Evolutionary conservation across 805 yeast genomes (phyloP).

Genomic region (Schizosaccharomyces octosporus): DNA sequence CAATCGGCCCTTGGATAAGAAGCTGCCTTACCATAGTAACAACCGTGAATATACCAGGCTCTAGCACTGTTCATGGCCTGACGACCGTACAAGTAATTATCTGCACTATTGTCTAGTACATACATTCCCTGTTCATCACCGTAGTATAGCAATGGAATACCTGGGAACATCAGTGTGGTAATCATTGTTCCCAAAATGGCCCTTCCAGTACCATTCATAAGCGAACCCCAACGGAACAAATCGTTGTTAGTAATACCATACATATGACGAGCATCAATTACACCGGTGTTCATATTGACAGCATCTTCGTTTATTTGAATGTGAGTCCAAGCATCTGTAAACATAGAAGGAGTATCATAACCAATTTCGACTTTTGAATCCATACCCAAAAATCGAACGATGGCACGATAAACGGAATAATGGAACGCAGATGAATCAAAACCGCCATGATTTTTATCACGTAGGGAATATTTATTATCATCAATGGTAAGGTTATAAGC

Average conservation of each 20-base stretch:
- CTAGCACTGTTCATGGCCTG: background rate
- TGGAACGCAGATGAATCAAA: conserved; percentile 3
- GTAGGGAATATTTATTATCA: background rate
- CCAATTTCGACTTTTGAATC: background rate
- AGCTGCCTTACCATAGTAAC: background rate
- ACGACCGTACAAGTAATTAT: conserved; percentile 2
- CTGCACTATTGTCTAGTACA: background rate
- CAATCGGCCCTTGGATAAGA: background rate
- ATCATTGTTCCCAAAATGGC: conserved; percentile 2
- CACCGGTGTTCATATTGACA: background rate
- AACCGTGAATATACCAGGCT: conserved; percentile 2
- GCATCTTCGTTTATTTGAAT: background rate
- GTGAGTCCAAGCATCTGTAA: background rate
- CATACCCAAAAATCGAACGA: conserved; percentile 1
- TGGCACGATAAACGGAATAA: conserved; percentile 2
- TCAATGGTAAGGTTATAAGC: background rate
- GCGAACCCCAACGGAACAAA: conserved; percentile 2
- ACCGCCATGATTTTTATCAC: background rate
- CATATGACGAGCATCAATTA: background rate
- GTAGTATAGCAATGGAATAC: conserved; percentile 1
- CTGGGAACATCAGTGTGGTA: background rate
- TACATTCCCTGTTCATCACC: conserved; percentile 3
- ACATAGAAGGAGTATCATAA: background rate
- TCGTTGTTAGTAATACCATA: conserved; percentile 1
- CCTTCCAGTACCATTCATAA: background rate